These are phyloP conservation scores for Daldinia eschscholtzii DNA, from an alignment of 2,329 filamentous ascomycete genomes.

Conservation along the genomic window DNA sequence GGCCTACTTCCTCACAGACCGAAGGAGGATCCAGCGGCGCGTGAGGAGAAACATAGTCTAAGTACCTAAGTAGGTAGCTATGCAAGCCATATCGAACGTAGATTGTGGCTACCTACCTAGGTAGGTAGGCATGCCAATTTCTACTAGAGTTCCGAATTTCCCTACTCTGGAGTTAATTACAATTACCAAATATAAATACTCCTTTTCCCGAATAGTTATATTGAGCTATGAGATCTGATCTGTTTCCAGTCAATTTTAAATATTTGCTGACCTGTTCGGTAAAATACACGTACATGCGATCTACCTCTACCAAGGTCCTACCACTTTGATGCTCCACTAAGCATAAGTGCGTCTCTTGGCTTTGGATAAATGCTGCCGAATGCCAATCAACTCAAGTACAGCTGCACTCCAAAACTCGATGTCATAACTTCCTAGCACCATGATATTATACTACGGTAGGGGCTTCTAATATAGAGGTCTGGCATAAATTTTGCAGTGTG, in stretches of 20 bases:
- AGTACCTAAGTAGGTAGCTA: too few relatives aligned
- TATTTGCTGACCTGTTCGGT: background rate
- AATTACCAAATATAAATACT: background rate
- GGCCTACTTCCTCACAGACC: background rate
- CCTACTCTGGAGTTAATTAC: too few relatives aligned
- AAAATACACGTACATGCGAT: background rate
- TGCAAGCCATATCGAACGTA: too few relatives aligned
- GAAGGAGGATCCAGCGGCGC: conserved; percentile 19
- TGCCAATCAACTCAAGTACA: too few relatives aligned
- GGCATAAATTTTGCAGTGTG: too few relatives aligned
- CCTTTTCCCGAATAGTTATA: background rate
- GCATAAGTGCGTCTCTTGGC: background rate
- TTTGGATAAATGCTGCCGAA: background rate
- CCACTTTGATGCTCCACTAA: background rate
- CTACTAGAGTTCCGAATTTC: background rate
- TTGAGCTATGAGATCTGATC: background rate
- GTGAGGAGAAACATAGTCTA: conserved; percentile 22
- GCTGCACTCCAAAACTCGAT: too few relatives aligned
- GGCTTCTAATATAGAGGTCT: too few relatives aligned
- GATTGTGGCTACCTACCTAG: too few relatives aligned
- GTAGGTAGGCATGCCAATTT: background rate
- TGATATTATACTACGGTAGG: too few relatives aligned
- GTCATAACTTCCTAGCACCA: too few relatives aligned
- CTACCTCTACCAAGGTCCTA: background rate
- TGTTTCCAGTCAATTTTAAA: background rate